A percentile compares a stretch with the other conserved stretches of the same genome.
These are phyloP conservation scores for Pseudogymnoascus sp. DNA, from an alignment of 2,329 filamentous ascomycete genomes.

Conservation along the genomic window DNA sequence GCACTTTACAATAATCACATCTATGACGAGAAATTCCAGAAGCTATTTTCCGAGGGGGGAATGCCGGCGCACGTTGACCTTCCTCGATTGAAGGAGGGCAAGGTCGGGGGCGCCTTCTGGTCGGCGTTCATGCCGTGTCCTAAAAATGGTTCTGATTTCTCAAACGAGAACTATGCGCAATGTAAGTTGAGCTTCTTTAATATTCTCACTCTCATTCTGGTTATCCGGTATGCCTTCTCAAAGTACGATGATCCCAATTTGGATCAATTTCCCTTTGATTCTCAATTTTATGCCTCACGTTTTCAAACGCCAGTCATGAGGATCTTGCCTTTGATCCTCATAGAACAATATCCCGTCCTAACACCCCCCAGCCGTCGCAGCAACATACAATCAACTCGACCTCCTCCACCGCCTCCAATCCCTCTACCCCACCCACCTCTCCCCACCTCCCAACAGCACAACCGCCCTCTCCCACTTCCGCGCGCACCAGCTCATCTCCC, in stretches of 20 bases:
- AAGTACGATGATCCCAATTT: neutral
- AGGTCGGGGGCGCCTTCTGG: slow-evolving; percentile 85
- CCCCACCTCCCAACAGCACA: slow-evolving; percentile 49
- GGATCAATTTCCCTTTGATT: neutral
- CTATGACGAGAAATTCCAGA: slow-evolving; percentile 63
- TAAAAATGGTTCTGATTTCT: slow-evolving; percentile 61
- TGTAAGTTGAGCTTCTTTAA: slow-evolving; percentile 38
- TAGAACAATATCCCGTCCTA: slow-evolving; percentile 3
- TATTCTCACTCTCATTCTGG: neutral
- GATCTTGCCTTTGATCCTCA: too few species aligned
- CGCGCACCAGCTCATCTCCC: slow-evolving; percentile 58
- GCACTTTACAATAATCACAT: slow-evolving; percentile 65
- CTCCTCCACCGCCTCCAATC: slow-evolving; percentile 55
- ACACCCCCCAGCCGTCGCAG: slow-evolving; percentile 43
- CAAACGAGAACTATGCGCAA: slow-evolving; percentile 59
- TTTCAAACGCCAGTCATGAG: neutral
- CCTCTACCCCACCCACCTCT: slow-evolving; percentile 61
- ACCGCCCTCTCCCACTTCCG: slow-evolving; percentile 41
- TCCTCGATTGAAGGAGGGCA: slow-evolving; percentile 60
- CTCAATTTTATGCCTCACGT: neutral
- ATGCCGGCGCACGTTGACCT: slow-evolving; percentile 69
- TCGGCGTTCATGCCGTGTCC: slow-evolving; percentile 78
- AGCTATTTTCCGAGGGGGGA: slow-evolving; percentile 62
- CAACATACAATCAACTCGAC: slow-evolving; percentile 68
- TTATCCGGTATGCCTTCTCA: too few species aligned